Percentiles rank a stretch among this genome's conserved stretches.
Conservation (phyloP, 2,329 filamentous ascomycete genomes). For the Colletotrichum truncatum region DNA sequence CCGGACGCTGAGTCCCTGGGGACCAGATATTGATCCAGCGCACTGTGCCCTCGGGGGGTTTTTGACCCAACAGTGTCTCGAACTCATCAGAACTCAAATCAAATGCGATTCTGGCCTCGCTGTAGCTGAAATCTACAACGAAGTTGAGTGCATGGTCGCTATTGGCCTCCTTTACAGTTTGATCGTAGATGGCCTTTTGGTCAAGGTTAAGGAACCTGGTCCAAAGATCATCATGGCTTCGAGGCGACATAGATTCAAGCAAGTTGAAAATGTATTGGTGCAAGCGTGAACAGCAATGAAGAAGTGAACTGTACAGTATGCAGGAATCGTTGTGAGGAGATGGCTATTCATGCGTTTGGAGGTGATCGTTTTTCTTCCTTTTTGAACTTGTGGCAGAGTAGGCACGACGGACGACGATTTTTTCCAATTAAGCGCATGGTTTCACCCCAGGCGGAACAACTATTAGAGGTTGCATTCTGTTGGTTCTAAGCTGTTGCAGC, state of each 20-base stretch:
- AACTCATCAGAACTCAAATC: constrained; percentile 58
- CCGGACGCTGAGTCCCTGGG: constrained; percentile 66
- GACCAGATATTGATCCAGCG: constrained; percentile 84
- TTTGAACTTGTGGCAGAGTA: no score
- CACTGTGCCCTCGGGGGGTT: constrained; percentile 44
- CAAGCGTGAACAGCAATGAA: background rate
- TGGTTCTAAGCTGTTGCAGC: background rate
- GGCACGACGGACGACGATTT: no score
- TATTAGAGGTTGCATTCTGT: background rate
- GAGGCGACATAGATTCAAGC: background rate
- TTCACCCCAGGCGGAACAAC: background rate
- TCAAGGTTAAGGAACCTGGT: constrained; percentile 64
- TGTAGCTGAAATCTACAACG: constrained; percentile 70
- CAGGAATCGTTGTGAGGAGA: no score
- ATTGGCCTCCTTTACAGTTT: constrained; percentile 50
- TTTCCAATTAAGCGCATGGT: no score
- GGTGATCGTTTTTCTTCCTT: no score
- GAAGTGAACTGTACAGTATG: background rate
- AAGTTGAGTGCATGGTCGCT: constrained; percentile 62
- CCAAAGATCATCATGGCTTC: background rate
- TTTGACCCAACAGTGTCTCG: constrained; percentile 43
- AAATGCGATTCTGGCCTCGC: constrained; percentile 63
- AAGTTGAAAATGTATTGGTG: background rate
- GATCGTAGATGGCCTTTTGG: constrained; percentile 52
- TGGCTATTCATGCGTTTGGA: no score